A percentile compares a stretch with the other conserved stretches of the same genome.
phyloP scores from a whole-genome alignment of 2,329 filamentous ascomycete species.

The Fusarium scirpi region DNA sequence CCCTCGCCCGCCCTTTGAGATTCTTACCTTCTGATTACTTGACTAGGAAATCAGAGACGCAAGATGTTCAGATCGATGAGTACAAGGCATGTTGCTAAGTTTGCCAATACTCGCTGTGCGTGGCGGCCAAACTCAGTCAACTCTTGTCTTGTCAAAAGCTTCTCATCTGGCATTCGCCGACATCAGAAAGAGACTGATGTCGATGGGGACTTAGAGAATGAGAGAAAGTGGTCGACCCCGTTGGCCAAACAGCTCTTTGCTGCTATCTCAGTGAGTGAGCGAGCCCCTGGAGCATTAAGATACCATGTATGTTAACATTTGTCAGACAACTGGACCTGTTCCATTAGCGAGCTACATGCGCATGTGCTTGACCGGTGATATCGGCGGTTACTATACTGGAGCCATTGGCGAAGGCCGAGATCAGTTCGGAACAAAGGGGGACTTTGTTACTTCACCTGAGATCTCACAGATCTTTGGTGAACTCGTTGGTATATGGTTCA shows the following conservation, averaged over 20 bases:
- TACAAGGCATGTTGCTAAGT: slow-evolving; percentile 17
- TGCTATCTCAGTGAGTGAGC: slow-evolving; percentile 78
- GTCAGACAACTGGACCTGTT: slow-evolving; percentile 82
- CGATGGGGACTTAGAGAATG: slow-evolving; percentile 43
- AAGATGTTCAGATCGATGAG: slow-evolving; percentile 39
- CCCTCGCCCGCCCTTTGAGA: not conserved
- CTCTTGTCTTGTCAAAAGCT: slow-evolving; percentile 38
- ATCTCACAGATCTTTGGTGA: slow-evolving; percentile 98
- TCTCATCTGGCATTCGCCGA: slow-evolving; percentile 43
- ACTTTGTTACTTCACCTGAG: slow-evolving; percentile 97
- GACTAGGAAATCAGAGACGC: not conserved
- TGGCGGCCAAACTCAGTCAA: slow-evolving; percentile 18
- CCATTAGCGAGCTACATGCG: slow-evolving; percentile 97
- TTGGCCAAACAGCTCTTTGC: slow-evolving; percentile 87
- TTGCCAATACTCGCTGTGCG: slow-evolving; percentile 26
- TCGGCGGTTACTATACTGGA: slow-evolving; percentile 93
- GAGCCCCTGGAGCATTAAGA: not conserved
- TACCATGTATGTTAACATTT: not conserved
- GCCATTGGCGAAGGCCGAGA: slow-evolving; percentile 76
- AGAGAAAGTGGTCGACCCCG: slow-evolving; percentile 88
- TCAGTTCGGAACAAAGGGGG: slow-evolving; percentile 91
- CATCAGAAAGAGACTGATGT: slow-evolving; percentile 23
- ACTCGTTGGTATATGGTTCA: slow-evolving; percentile 92
- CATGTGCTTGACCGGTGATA: slow-evolving; percentile 92
- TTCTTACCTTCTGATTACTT: not conserved